Evolutionary conservation across 2,329 filamentous ascomycete species (phyloP).

Genomic region (Pestalotiopsis sp.): DNA sequence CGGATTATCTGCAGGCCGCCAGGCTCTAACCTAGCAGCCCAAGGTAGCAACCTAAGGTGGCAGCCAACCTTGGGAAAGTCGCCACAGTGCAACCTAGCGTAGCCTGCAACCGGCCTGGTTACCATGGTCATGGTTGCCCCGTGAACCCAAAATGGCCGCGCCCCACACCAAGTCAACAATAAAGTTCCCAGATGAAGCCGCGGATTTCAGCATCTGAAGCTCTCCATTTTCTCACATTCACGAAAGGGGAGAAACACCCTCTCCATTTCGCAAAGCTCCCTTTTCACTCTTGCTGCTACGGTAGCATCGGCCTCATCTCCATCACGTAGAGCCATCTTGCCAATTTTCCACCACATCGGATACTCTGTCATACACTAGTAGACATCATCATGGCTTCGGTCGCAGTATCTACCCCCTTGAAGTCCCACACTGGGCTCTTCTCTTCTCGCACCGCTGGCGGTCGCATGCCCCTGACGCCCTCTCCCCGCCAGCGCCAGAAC

Average conservation of each 20-base stretch:
- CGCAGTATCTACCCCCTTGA: constrained; percentile 85
- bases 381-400: constrained; percentile 79
- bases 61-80: too few relatives aligned
- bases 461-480: constrained; percentile 91
- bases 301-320: background rate
- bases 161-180: constrained; percentile 12
- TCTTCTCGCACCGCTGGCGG: constrained; percentile 90
- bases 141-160: constrained; percentile 15
- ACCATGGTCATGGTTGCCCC: constrained; percentile 21
- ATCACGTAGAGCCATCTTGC: constrained; percentile 33
- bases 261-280: constrained; percentile 14
- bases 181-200: background rate
- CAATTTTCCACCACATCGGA: constrained; percentile 45
- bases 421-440: constrained; percentile 93
- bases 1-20: background rate
- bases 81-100: too few relatives aligned
- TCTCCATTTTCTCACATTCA: constrained; percentile 1
- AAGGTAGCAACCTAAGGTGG: too few relatives aligned
- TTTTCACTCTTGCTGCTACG: constrained; percentile 11
- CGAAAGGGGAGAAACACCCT: background rate
- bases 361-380: constrained; percentile 30
- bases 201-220: background rate
- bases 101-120: background rate
- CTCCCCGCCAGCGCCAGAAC: constrained; percentile 66
- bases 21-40: too few relatives aligned